These are phyloP conservation scores for Sutorius australiensis DNA, from an alignment of 768 basidiomycete species.

Conservation along the genomic window DNA sequence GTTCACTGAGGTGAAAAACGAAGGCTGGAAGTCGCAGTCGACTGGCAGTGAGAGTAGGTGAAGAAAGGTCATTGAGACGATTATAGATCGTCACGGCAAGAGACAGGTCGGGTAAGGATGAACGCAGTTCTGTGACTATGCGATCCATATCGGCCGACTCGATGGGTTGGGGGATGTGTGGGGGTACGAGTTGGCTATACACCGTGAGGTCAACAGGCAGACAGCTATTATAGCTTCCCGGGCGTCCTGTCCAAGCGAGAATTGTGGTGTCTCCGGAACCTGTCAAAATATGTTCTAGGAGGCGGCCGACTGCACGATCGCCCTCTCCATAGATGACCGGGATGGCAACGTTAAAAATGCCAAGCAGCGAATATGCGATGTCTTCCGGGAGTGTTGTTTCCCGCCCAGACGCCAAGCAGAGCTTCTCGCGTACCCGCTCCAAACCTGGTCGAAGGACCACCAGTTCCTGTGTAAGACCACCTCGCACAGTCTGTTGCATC, in stretches of 20 bases:
- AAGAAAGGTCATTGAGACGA: neutral
- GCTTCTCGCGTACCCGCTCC: slow-evolving; percentile 15
- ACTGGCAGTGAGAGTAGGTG: neutral
- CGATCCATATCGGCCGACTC: neutral
- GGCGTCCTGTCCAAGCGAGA: slow-evolving; percentile 15
- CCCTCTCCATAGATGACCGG: slow-evolving; percentile 15
- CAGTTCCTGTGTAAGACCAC: neutral
- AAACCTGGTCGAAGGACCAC: slow-evolving; percentile 5
- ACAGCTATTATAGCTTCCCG: slow-evolving; percentile 4
- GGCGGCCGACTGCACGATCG: slow-evolving; percentile 4
- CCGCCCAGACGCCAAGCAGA: slow-evolving; percentile 10
- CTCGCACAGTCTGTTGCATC: slow-evolving; percentile 1
- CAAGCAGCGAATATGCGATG: slow-evolving; percentile 12
- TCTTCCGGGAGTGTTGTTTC: slow-evolving; percentile 9
- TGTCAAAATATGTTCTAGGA: slow-evolving; percentile 13
- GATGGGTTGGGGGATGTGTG: slow-evolving; percentile 1
- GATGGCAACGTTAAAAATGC: slow-evolving; percentile 10
- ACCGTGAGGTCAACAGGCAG: neutral
- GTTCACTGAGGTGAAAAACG: neutral
- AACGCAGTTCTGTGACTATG: neutral
- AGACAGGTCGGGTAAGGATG: neutral
- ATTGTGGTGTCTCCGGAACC: slow-evolving; percentile 8
- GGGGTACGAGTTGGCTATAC: neutral
- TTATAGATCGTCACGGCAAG: neutral
- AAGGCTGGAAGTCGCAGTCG: slow-evolving; percentile 7